A percentile compares a stretch with the other conserved stretches of the same genome.
Evolutionary conservation across 139 green algal species (phyloP).

Genomic region (Mesotaenium endlicherianum): DNA sequence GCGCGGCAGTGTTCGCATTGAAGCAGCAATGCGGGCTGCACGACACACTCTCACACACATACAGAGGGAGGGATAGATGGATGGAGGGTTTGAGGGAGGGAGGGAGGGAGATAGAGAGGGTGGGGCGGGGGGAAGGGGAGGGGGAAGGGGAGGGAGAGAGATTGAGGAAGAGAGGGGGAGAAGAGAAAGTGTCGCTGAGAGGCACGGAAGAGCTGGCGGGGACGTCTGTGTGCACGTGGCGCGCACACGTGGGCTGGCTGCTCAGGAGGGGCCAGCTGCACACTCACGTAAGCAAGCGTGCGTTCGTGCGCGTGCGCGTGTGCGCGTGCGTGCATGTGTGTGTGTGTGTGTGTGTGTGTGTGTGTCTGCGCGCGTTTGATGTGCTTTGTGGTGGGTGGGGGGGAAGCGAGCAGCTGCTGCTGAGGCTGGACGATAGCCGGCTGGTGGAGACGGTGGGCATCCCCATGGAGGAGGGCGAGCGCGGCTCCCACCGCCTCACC

Average conservation of each 20-base stretch:
- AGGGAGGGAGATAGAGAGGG: background rate
- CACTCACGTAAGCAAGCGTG: background rate
- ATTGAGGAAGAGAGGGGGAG: background rate
- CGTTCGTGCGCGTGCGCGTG: background rate
- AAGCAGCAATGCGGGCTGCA: background rate
- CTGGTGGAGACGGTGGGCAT: conserved; percentile 91
- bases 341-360: background rate
- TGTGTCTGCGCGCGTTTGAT: background rate
- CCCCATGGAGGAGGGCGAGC: conserved; percentile 52
- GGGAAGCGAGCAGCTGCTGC: conserved; percentile 63
- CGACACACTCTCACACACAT: background rate
- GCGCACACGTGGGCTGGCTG: background rate
- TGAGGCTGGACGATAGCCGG: conserved; percentile 82
- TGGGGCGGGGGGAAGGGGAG: background rate
- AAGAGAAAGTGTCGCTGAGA: background rate
- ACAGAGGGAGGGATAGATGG: background rate
- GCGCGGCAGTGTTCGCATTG: background rate
- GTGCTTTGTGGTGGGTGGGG: background rate
- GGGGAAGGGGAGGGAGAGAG: background rate
- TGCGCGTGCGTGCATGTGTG: background rate
- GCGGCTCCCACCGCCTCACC: conserved; percentile 70
- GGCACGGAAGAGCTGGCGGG: background rate
- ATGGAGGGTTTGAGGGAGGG: background rate
- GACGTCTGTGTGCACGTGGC: background rate
- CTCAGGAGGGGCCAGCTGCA: background rate